Conservation (phyloP, 345 rosid species). For the Atalantia buxifolia region DNA sequence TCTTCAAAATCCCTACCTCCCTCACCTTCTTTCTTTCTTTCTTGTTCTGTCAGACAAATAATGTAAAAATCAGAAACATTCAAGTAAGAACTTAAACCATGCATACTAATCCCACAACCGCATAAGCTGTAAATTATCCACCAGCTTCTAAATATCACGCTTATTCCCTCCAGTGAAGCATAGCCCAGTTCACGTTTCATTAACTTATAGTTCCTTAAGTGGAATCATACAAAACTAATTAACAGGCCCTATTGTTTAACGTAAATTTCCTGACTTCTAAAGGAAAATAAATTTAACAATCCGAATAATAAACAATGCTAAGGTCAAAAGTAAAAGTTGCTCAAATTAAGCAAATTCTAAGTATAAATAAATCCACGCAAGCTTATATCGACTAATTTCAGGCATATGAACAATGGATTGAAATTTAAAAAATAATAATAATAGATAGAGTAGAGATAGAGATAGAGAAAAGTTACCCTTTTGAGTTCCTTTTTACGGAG, state of each 20-base stretch:
- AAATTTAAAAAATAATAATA: not conserved
- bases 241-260: not conserved
- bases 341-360: not conserved
- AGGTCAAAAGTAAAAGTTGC: not conserved
- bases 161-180: not conserved
- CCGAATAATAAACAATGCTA: not conserved
- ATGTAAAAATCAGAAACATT: not conserved
- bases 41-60: constrained; percentile 67
- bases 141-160: not conserved
- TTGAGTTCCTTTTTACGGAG: constrained; percentile 89
- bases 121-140: not conserved
- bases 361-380: not conserved
- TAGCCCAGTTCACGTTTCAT: not conserved
- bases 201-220: not conserved
- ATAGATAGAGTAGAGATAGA: not conserved
- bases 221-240: not conserved
- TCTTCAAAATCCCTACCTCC: constrained; percentile 96
- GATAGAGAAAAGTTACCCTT: constrained; percentile 46
- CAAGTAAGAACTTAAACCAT: not conserved
- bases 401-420: not conserved
- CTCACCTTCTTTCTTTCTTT: constrained; percentile 97
- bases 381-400: not conserved
- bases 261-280: not conserved
- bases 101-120: not conserved
- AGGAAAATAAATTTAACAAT: not conserved